Base-by-base conservation (phyloP, 345 rosid genomes). In the Hevea brasiliensis region DNA sequence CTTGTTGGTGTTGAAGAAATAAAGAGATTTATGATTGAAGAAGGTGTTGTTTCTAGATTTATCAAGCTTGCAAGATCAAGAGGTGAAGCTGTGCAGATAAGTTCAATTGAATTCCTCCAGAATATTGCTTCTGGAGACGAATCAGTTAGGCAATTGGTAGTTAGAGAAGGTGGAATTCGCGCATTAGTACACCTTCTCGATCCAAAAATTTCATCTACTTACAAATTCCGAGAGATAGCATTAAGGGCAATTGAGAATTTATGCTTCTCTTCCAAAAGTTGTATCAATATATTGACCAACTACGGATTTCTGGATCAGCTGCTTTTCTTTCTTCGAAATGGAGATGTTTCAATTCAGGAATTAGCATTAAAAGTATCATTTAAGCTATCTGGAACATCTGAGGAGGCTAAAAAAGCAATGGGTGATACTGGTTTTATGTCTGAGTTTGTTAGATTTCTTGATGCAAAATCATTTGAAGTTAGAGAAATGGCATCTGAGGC, bases 1-100 rank as follows among this genome's bases (percentile, higher is more conserved):
- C 94, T 95, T 14, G 83, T 83, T 21, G 88, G 87, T 23, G 94
- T 95, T 59, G 96, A 92, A 73, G 99, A 95, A 75, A 92, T 95
- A 24, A 92, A 87, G 85, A 82, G 93, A 72, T 92, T 84, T 74
- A 87, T 91, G 86, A 80, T 89, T 15, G 99, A 95, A 26, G 98
- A 91, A 79, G 94, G 88, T 0, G 94, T 84, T 0, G 61, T 95
- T 51, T 59, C 85, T 0, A 84, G 79, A 1, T 92, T 91, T 72
- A 68, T 89, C 77, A 91, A 83, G 84, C 97, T 95, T 12, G 59
- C 81, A 47, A 84, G 88, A 67, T 91, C 97, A 0, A 88, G 72
- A 64, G 89, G 87, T 48, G 98, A 95, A 73, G 76, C 78, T 44
- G 89, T 89, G 77, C 98, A 85, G 87, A 82, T 88, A 54, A 89